phyloP scores from a whole-genome alignment of 371 early-diverging fungal species.

The Zancudomyces culisetae region DNA sequence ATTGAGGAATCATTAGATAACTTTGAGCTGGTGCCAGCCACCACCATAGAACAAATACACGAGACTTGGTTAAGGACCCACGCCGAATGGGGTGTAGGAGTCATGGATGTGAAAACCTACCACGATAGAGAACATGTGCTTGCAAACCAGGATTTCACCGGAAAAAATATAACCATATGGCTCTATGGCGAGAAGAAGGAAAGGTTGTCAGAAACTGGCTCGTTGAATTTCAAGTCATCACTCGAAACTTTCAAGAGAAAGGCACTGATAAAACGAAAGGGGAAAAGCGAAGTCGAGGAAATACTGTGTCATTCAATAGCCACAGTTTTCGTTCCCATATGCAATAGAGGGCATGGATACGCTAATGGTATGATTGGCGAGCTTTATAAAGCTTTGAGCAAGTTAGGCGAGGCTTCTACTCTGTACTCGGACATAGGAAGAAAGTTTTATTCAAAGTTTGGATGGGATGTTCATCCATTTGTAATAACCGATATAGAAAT shows the following conservation, averaged over 20 bases:
- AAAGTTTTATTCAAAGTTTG: conserved; percentile 1
- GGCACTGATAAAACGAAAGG: background rate
- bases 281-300: background rate
- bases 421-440: conserved; percentile 1
- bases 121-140: background rate
- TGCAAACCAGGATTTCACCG: background rate
- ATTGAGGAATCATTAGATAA: background rate
- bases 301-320: background rate
- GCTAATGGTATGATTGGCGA: background rate
- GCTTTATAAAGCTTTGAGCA: background rate
- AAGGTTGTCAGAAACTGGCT: background rate
- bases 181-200: background rate
- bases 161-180: conserved; percentile 1
- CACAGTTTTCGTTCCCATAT: background rate
- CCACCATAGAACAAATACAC: conserved; percentile 1
- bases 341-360: background rate
- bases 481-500: background rate
- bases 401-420: background rate
- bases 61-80: background rate
- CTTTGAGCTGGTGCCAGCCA: background rate
- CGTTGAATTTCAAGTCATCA: background rate
- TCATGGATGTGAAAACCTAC: background rate
- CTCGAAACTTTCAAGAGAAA: background rate
- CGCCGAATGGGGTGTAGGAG: background rate
- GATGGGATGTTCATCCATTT: background rate